Conservation (phyloP, 352 stramenopile species). For the Phytophthora lateralis region DNA sequence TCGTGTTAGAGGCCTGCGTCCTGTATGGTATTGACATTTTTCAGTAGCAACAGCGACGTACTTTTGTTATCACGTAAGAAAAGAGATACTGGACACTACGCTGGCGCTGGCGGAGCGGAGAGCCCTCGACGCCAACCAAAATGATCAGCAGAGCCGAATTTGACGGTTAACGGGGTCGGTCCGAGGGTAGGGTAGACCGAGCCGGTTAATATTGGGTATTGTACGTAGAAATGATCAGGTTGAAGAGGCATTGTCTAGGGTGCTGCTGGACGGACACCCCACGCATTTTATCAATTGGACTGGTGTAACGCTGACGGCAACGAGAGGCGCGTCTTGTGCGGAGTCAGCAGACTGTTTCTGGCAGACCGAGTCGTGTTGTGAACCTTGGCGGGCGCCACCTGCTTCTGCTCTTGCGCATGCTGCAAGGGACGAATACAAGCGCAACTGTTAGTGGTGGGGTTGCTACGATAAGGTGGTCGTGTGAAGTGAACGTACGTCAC, state of each 20-base stretch:
- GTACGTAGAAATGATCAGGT: not conserved
- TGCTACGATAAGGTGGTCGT: too few relatives aligned
- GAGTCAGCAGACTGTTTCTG: conserved; percentile 31
- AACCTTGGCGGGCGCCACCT: conserved; percentile 25
- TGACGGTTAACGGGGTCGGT: conserved; percentile 26
- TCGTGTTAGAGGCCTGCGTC: not conserved
- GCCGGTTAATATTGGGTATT: conserved; percentile 12
- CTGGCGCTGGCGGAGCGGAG: not conserved
- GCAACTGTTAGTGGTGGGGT: not conserved
- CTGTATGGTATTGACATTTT: not conserved
- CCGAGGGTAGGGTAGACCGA: conserved; percentile 13
- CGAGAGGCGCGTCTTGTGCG: conserved; percentile 28
- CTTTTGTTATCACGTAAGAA: conserved; percentile 88
- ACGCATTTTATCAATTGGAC: conserved; percentile 8
- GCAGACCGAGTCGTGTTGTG: conserved; percentile 37
- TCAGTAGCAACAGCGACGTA: conserved; percentile 47
- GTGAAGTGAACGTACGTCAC: conserved; percentile 30
- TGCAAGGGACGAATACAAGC: conserved; percentile 4
- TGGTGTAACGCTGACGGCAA: not conserved
- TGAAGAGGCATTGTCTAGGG: not conserved
- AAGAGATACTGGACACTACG: conserved; percentile 74
- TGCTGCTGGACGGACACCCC: not conserved
- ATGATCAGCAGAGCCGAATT: conserved; percentile 2
- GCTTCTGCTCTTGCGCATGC: conserved; percentile 38
- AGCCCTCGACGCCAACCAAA: conserved; percentile 36